These are phyloP conservation scores for Purpureocillium takamizusanense DNA, from an alignment of 2,329 filamentous ascomycete species.

Conservation along the genomic window DNA sequence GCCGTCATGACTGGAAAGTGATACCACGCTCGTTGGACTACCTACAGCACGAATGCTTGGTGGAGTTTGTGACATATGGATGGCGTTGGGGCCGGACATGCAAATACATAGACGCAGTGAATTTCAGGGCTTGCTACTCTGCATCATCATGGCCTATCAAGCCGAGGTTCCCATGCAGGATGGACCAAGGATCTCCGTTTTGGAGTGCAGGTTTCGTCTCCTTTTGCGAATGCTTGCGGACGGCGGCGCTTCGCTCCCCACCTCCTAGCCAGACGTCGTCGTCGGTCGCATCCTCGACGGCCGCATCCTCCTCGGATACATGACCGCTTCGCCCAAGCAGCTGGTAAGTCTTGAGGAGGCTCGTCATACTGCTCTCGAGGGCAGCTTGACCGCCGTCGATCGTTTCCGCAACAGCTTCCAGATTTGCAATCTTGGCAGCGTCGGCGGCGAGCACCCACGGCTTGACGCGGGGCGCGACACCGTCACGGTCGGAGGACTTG, in stretches of 20 bases:
- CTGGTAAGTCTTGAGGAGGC: slow-evolving; percentile 38
- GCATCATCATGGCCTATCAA: slow-evolving; percentile 32
- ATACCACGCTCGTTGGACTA: not conserved
- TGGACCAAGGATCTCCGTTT: slow-evolving; percentile 36
- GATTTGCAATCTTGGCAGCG: slow-evolving; percentile 47
- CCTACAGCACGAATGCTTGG: not conserved
- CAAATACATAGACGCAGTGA: not conserved
- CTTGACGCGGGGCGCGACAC: slow-evolving; percentile 34
- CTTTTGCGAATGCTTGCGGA: slow-evolving; percentile 6
- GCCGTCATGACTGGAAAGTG: slow-evolving; percentile 51
- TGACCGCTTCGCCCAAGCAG: slow-evolving; percentile 31
- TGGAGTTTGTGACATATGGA: slow-evolving; percentile 3
- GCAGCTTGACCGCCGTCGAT: slow-evolving; percentile 50
- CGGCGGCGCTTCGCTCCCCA: slow-evolving; percentile 12
- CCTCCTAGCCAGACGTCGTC: slow-evolving; percentile 26
- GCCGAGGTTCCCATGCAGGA: slow-evolving; percentile 44
- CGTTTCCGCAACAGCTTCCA: slow-evolving; percentile 49
- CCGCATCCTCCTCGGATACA: slow-evolving; percentile 11
- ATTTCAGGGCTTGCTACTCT: slow-evolving; percentile 3
- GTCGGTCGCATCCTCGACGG: slow-evolving; percentile 13
- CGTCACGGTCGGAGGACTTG: slow-evolving; percentile 24
- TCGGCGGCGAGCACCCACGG: slow-evolving; percentile 54
- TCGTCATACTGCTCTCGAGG: slow-evolving; percentile 41
- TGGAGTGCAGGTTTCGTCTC: slow-evolving; percentile 10
- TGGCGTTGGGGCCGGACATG: not conserved